Conservation (phyloP, 1,139 yeast genomes). For the Geotrichum reessii region DNA sequence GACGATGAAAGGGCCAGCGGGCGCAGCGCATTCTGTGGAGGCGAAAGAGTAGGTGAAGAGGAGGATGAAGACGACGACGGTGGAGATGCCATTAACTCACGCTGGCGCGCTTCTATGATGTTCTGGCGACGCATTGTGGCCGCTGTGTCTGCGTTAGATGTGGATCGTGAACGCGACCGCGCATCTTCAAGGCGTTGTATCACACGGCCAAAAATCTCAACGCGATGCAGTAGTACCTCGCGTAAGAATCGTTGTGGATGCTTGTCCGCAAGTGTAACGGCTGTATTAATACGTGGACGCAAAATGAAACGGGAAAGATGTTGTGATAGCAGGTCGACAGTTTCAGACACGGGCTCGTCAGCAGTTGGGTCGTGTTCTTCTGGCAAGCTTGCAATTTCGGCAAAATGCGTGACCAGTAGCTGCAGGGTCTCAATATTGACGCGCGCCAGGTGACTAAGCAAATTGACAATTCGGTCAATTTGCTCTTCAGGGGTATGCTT, state of each 20-base stretch:
- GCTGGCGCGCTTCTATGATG: neutral
- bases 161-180: conserved; percentile 27
- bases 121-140: neutral
- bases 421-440: conserved; percentile 20
- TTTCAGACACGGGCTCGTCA: neutral
- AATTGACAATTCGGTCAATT: conserved; percentile 18
- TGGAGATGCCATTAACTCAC: neutral
- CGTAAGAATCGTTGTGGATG: conserved; percentile 31
- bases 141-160: conserved; percentile 25
- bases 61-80: conserved; percentile 4
- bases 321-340: conserved; percentile 17
- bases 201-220: conserved; percentile 26
- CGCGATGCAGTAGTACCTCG: conserved; percentile 28
- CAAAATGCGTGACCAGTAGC: conserved; percentile 19
- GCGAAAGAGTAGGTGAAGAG: neutral
- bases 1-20: neutral
- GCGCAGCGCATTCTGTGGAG: neutral
- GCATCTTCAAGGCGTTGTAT: conserved; percentile 20
- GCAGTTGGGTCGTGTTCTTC: neutral
- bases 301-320: conserved; percentile 31
- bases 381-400: conserved; percentile 17
- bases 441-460: conserved; percentile 22
- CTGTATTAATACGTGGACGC: conserved; percentile 34
- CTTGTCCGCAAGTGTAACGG: conserved; percentile 30
- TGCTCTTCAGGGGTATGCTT: conserved; percentile 8